These are phyloP conservation scores for Sclerotinia sclerotiorum DNA, from an alignment of 2,329 filamentous ascomycete species.

Conservation along the genomic window DNA sequence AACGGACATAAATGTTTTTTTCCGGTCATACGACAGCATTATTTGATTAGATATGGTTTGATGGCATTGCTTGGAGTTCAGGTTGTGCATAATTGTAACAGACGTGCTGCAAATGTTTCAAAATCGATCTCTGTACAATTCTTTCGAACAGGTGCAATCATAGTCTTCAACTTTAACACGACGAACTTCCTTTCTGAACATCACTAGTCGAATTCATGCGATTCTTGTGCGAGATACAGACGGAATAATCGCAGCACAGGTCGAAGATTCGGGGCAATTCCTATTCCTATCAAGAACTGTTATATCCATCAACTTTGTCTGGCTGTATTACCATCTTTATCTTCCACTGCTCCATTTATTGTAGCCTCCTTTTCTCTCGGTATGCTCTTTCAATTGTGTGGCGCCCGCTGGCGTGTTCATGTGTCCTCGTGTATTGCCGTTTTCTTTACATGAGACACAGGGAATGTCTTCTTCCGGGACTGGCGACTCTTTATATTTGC, in stretches of 20 bases:
- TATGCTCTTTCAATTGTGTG: not conserved
- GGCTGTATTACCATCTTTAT: conserved; percentile 15
- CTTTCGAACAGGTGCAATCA: conserved; percentile 10
- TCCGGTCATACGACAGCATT: conserved; percentile 24
- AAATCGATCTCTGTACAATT: conserved; percentile 32
- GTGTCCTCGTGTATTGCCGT: not conserved
- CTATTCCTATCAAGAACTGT: not conserved
- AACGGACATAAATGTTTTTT: conserved; percentile 6
- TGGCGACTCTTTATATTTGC: not conserved
- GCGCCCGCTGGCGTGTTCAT: not conserved
- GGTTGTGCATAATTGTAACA: conserved; percentile 34
- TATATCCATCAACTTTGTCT: not conserved
- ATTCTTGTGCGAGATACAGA: not conserved
- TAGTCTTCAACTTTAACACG: not conserved
- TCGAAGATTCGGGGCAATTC: not conserved
- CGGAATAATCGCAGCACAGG: not conserved
- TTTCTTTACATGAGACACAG: not conserved
- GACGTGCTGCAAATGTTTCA: conserved; percentile 25
- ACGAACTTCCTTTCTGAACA: not conserved
- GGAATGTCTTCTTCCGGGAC: not conserved
- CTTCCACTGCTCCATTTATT: conserved; percentile 1
- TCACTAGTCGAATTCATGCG: not conserved
- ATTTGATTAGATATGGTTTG: conserved; percentile 34
- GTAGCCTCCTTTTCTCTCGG: not conserved
- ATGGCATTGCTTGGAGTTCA: conserved; percentile 40